Base-by-base conservation (phyloP, 805 yeast species). In the Kazachstania psychrophila region DNA sequence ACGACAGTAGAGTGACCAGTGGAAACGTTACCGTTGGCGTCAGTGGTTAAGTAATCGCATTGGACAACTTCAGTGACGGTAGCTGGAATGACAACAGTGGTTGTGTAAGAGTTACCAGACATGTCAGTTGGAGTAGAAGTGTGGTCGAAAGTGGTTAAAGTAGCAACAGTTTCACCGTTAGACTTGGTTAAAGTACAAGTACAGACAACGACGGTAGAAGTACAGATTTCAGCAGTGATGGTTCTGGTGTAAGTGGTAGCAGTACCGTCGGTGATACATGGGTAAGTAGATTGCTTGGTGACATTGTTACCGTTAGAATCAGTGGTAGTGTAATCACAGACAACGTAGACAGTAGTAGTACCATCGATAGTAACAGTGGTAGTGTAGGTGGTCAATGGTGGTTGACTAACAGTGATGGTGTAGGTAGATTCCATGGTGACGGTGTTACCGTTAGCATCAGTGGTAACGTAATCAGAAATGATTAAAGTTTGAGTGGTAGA, bases 111-210 rank as follows among this genome's bases (percentile, higher is more conserved):
- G 31, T 22, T 23, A 16, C 24, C 28, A 7, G 23, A 22, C 37
- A 34, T 34, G 28, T 34, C 37, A 34, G 37, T 34, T 34, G 37
- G 37, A 23, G 37, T 28, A 29, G 22, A 34, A 28, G 37, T 34
- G 16, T 27, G 17, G 23, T 32, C 22, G 32, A 16, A 27, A 22
- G 28, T 28, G 23, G 36, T 33, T 8, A 33, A 22, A 4, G 31
- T 17, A 8, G 23, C 6, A 12, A 20, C 30, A 15, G 26, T 31
- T 23, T 31, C 33, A 31, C 33, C 33, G 26, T 31, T 31, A 16
- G 33, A 31, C 26, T 31, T 31, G 17, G 33, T 31, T 6, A 15
- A 31, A 31, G 33, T 31, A 31, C 33, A 31, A 15, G 33, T 23
- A 16, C 33, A 31, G 25, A 31, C 26, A 31, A 31, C 33, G 16